A percentile compares a stretch with the other conserved stretches of the same genome.
phyloP scores from a whole-genome alignment of 2,329 filamentous ascomycete species.

The Chaetomium sp. region DNA sequence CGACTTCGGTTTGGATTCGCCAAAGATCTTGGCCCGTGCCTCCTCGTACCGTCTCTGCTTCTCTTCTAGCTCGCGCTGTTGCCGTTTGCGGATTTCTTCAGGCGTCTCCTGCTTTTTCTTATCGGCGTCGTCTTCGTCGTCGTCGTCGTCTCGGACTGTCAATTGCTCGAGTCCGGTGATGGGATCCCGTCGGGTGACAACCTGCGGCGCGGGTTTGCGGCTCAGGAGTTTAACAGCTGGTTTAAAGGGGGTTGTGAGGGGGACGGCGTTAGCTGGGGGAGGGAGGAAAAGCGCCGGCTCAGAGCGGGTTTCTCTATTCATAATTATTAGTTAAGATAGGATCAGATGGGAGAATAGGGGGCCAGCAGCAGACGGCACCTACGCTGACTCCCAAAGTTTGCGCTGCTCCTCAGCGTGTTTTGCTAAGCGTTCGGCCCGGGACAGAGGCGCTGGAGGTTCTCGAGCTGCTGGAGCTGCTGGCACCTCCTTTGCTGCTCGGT shows the following conservation, averaged over 20 bases:
- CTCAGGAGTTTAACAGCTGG: slow-evolving; percentile 78
- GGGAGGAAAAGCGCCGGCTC: slow-evolving; percentile 63
- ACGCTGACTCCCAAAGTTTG: slow-evolving; percentile 87
- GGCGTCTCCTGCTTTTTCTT: slow-evolving; percentile 60
- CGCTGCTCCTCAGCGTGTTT: slow-evolving; percentile 78
- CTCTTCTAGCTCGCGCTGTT: slow-evolving; percentile 75
- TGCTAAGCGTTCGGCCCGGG: slow-evolving; percentile 70
- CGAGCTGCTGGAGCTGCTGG: slow-evolving; percentile 20
- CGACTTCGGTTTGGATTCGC: slow-evolving; percentile 38
- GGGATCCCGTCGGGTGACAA: slow-evolving; percentile 53
- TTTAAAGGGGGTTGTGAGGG: slow-evolving; percentile 65
- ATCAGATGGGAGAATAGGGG: slow-evolving; percentile 6
- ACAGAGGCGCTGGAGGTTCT: slow-evolving; percentile 42
- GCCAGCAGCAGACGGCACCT: slow-evolving; percentile 29
- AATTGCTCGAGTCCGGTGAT: slow-evolving; percentile 42
- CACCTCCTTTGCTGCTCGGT: slow-evolving; percentile 40
- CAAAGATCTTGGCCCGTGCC: slow-evolving; percentile 80
- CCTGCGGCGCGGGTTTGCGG: slow-evolving; percentile 63
- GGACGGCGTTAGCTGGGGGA: slow-evolving; percentile 43
- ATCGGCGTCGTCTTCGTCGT: slow-evolving; percentile 60
- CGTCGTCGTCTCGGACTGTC: slow-evolving; percentile 45
- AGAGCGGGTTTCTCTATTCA: slow-evolving; percentile 61
- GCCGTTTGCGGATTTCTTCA: slow-evolving; percentile 71
- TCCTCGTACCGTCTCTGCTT: slow-evolving; percentile 89
- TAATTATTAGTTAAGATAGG: neutral